Conservation (phyloP, 2,329 filamentous ascomycete genomes). For the Fonsecaea nubica region DNA sequence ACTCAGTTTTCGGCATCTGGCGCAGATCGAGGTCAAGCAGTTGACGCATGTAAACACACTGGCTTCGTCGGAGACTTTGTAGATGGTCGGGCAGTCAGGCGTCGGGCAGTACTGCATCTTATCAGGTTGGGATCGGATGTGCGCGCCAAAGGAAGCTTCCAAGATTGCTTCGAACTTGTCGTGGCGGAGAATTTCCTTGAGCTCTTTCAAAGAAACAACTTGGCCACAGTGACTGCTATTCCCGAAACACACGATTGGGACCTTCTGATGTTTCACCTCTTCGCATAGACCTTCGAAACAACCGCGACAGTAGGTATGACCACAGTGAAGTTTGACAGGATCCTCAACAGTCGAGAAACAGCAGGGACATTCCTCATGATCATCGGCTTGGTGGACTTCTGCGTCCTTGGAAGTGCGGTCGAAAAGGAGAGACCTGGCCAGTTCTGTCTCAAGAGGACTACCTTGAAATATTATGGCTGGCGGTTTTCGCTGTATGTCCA, state of each 20-base stretch:
- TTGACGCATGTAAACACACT: slow-evolving; percentile 14
- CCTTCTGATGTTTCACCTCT: neutral
- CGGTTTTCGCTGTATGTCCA: slow-evolving; percentile 1
- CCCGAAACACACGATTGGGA: slow-evolving; percentile 19
- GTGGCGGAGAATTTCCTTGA: slow-evolving; percentile 4
- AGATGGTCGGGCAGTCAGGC: slow-evolving; percentile 27
- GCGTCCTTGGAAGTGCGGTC: neutral
- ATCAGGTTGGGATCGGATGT: slow-evolving; percentile 16
- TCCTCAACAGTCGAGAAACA: slow-evolving; percentile 11
- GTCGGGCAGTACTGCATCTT: slow-evolving; percentile 24
- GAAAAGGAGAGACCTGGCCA: slow-evolving; percentile 1
- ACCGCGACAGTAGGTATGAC: slow-evolving; percentile 22
- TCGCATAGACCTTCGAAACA: slow-evolving; percentile 26
- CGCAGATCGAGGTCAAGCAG: slow-evolving; percentile 24
- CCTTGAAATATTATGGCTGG: slow-evolving; percentile 4
- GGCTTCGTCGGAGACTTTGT: slow-evolving; percentile 8
- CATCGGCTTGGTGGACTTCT: neutral
- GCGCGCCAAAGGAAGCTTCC: slow-evolving; percentile 13
- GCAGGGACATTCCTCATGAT: slow-evolving; percentile 14
- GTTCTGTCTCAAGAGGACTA: neutral
- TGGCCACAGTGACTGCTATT: slow-evolving; percentile 10
- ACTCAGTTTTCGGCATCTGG: slow-evolving; percentile 22
- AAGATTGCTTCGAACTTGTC: slow-evolving; percentile 18
- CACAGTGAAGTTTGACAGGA: slow-evolving; percentile 21
- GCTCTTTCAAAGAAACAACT: slow-evolving; percentile 12